These are phyloP conservation scores for Mortierella sp. DNA, from an alignment of 371 early-diverging fungal genomes.

Conservation along the genomic window DNA sequence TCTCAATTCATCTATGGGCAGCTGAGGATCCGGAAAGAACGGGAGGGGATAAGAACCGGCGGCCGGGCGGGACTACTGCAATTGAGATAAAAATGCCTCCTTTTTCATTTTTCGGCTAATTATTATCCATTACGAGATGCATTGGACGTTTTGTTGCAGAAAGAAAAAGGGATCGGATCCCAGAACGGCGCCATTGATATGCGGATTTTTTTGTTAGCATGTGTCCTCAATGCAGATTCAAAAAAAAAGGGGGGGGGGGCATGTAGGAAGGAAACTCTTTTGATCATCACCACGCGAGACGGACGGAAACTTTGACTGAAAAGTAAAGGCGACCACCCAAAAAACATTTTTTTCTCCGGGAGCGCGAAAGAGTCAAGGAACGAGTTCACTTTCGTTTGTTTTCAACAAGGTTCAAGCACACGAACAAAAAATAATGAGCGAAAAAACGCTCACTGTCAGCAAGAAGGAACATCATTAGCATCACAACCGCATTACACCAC, in stretches of 20 bases:
- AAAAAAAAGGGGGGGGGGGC: neutral
- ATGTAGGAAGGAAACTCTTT: neutral
- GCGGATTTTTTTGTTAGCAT: neutral
- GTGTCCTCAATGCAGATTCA: neutral
- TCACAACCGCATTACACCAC: neutral
- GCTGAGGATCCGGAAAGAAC: neutral
- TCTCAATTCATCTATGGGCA: neutral
- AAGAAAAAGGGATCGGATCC: neutral
- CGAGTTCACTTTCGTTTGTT: neutral
- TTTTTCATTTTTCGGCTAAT: neutral
- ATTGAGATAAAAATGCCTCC: neutral
- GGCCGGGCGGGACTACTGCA: neutral
- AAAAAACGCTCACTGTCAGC: neutral
- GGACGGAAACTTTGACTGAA: neutral
- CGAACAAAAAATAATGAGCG: conserved; percentile 1
- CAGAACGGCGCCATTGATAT: neutral
- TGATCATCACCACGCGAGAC: neutral
- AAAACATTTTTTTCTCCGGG: neutral
- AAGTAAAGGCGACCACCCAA: neutral
- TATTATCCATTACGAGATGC: neutral
- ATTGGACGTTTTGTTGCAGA: neutral
- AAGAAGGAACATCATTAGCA: neutral
- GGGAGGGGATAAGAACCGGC: neutral
- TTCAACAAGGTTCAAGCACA: neutral
- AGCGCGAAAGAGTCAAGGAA: neutral